These are phyloP conservation scores for Scolecobasidium constrictum DNA, from an alignment of 2,329 filamentous ascomycete genomes.

Conservation along the genomic window DNA sequence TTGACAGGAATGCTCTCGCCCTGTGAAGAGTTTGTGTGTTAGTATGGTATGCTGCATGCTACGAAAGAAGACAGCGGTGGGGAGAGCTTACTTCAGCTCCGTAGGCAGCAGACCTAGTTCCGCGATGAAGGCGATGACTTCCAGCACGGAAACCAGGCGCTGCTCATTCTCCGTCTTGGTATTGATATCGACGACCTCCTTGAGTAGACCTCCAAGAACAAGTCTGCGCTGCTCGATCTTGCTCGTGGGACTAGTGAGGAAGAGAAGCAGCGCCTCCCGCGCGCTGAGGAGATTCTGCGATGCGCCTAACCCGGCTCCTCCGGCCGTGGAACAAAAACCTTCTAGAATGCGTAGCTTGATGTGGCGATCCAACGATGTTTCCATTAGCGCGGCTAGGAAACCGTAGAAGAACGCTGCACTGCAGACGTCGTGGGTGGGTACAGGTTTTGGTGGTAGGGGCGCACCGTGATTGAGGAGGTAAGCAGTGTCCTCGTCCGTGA, in stretches of 20 bases:
- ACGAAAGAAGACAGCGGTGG: too few relatives aligned
- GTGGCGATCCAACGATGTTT: background rate
- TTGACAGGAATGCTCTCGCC: constrained; percentile 44
- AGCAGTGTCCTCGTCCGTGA: background rate
- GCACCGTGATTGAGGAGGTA: background rate
- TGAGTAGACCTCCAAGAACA: constrained; percentile 18
- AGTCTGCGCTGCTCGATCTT: background rate
- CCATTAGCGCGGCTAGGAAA: background rate
- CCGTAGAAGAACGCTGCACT: background rate
- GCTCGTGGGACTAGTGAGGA: constrained; percentile 13
- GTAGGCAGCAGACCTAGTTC: constrained; percentile 31
- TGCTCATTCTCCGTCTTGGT: constrained; percentile 48
- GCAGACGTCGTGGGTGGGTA: background rate
- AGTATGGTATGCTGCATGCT: too few relatives aligned
- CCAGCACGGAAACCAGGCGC: constrained; percentile 62
- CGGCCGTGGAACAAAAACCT: background rate
- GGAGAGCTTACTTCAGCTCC: too few relatives aligned
- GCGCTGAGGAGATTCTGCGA: background rate
- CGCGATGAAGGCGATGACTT: constrained; percentile 62
- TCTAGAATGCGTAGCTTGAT: background rate
- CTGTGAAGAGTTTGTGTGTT: constrained; percentile 1
- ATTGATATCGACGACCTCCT: constrained; percentile 15
- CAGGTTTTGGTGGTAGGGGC: background rate
- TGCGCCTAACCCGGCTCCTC: background rate
- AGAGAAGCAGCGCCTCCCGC: constrained; percentile 9